Conservation (phyloP, 257 asterid genomes). For the Solanum medicagineum region DNA sequence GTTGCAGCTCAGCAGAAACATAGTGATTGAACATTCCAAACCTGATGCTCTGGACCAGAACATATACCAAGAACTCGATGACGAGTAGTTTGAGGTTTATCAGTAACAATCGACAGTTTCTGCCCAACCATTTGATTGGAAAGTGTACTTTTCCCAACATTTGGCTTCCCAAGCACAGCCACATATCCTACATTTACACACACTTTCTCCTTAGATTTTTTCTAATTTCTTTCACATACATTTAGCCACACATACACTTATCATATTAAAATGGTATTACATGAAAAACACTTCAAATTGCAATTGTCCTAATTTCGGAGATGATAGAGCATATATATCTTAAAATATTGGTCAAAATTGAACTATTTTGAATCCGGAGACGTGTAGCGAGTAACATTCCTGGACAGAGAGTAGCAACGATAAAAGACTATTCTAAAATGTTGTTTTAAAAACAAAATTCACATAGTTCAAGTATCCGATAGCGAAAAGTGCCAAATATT, state of each 20-base stretch:
- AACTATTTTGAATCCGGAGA: not conserved
- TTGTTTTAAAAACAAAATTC: not conserved
- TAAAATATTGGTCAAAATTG: not conserved
- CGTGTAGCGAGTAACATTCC: not conserved
- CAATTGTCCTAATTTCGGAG: not conserved
- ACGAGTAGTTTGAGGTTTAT: conserved; percentile 93
- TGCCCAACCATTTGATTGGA: conserved; percentile 91
- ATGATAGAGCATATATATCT: not conserved
- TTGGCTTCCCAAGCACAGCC: conserved; percentile 89
- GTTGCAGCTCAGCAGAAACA: not conserved
- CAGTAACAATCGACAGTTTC: conserved; percentile 84
- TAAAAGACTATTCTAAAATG: not conserved
- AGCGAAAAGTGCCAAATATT: not conserved
- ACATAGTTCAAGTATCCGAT: not conserved
- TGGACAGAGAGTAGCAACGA: not conserved
- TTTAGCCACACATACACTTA: not conserved
- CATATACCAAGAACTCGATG: conserved; percentile 91
- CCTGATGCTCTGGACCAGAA: conserved; percentile 80
- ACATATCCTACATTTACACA: conserved; percentile 39
- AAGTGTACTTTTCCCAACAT: conserved; percentile 91
- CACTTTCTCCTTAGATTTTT: not conserved
- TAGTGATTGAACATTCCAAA: conserved; percentile 6
- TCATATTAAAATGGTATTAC: not conserved
- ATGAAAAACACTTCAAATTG: not conserved
- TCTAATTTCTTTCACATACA: not conserved